Evolutionary conservation across 495 filamentous ascomycete genomes (phyloP).

Genomic region (Penicillium pancosmium): DNA sequence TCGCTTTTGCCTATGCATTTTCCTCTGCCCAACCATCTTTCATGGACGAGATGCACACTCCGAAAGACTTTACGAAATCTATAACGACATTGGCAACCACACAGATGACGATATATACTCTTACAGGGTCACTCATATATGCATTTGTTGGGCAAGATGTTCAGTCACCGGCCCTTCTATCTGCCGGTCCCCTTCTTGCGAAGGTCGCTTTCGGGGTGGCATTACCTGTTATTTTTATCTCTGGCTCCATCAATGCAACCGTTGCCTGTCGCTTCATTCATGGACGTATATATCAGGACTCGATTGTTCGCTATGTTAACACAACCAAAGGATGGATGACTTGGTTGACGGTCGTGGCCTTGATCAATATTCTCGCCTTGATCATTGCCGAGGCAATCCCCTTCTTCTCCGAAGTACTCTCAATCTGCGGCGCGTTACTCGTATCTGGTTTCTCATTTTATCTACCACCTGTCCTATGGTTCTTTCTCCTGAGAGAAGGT

Average conservation of each 20-base stretch:
- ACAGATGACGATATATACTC: slow-evolving; percentile 65
- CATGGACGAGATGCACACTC: slow-evolving; percentile 41
- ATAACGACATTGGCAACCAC: slow-evolving; percentile 58
- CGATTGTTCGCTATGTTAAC: slow-evolving; percentile 57
- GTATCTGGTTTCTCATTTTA: slow-evolving; percentile 68
- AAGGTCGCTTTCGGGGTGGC: slow-evolving; percentile 69
- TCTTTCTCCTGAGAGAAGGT: slow-evolving; percentile 48
- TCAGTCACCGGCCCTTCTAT: slow-evolving; percentile 64
- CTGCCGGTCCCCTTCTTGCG: slow-evolving; percentile 43
- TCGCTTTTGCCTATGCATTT: slow-evolving; percentile 65
- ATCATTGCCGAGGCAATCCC: slow-evolving; percentile 68
- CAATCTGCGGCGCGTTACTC: slow-evolving; percentile 60
- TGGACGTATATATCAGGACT: slow-evolving; percentile 54
- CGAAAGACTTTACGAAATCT: slow-evolving; percentile 60
- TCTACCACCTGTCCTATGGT: slow-evolving; percentile 65
- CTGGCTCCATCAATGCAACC: slow-evolving; percentile 62
- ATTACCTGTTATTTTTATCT: slow-evolving; percentile 64
- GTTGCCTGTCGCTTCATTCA: slow-evolving; percentile 63
- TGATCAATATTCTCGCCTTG: slow-evolving; percentile 61
- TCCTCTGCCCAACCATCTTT: slow-evolving; percentile 68
- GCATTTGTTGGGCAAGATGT: slow-evolving; percentile 66
- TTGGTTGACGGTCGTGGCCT: slow-evolving; percentile 56
- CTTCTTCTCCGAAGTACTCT: slow-evolving; percentile 63
- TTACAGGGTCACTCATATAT: slow-evolving; percentile 68
- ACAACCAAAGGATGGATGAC: slow-evolving; percentile 54